These are phyloP conservation scores for Scytalidium sp. DNA, from an alignment of 2,329 filamentous ascomycete species.

Conservation along the genomic window DNA sequence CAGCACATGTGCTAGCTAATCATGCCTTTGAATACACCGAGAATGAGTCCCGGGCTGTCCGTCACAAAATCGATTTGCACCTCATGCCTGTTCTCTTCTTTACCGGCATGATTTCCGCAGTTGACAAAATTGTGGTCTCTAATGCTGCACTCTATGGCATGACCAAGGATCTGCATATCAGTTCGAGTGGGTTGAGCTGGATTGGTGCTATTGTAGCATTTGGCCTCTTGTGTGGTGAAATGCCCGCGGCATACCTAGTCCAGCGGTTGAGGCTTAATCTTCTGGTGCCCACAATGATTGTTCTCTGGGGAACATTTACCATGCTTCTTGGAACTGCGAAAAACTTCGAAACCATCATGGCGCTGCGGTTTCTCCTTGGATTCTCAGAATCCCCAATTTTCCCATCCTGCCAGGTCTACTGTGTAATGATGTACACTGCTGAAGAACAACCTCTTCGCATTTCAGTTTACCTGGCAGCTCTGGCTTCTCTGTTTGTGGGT, in stretches of 20 bases:
- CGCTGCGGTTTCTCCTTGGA: slow-evolving; percentile 7
- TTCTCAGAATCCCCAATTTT: background rate
- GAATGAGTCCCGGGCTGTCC: too few relatives aligned
- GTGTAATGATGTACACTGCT: slow-evolving; percentile 67
- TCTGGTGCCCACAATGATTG: slow-evolving; percentile 11
- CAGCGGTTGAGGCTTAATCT: slow-evolving; percentile 20
- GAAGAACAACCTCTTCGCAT: slow-evolving; percentile 59
- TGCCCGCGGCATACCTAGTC: slow-evolving; percentile 17
- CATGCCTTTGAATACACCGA: too few relatives aligned
- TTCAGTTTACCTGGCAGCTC: slow-evolving; percentile 62
- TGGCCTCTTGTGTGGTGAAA: slow-evolving; percentile 18
- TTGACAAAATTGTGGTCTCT: slow-evolving; percentile 1
- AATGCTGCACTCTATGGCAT: slow-evolving; percentile 24
- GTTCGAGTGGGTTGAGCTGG: slow-evolving; percentile 22
- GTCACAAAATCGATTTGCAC: too few relatives aligned
- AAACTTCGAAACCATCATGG: slow-evolving; percentile 2
- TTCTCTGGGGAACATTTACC: background rate
- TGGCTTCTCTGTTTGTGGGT: slow-evolving; percentile 58
- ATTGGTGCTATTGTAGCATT: slow-evolving; percentile 21
- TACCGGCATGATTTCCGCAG: background rate
- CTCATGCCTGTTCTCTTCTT: background rate
- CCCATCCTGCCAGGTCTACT: slow-evolving; percentile 40
- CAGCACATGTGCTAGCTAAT: too few relatives aligned
- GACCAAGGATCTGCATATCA: slow-evolving; percentile 19
- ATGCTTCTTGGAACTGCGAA: background rate